Evolutionary conservation across 1,284 basidiomycete species (phyloP).

Genomic region (Trametes versicolor): DNA sequence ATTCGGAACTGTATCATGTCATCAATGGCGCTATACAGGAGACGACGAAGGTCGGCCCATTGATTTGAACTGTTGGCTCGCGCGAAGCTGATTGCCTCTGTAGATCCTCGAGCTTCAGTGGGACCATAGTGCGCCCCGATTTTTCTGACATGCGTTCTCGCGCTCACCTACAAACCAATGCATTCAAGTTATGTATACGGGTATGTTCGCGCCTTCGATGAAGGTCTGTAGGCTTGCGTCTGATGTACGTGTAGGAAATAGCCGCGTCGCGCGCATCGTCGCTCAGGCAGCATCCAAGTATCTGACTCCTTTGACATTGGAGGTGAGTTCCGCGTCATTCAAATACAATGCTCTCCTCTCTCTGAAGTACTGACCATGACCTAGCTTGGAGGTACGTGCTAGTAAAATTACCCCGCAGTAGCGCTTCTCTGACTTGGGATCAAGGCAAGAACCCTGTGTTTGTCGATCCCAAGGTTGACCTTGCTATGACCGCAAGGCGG

Average conservation of each 20-base stretch:
- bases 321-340: conserved; percentile 52
- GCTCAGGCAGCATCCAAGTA: conserved; percentile 85
- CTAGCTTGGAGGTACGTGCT: conserved; percentile 12
- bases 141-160: neutral
- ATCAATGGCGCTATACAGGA: conserved; percentile 82
- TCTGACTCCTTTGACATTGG: conserved; percentile 84
- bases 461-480: conserved; percentile 74
- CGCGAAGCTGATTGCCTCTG: neutral
- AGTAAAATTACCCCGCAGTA: no score
- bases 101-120: conserved; percentile 81
- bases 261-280: conserved; percentile 80
- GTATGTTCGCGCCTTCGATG: conserved; percentile 38
- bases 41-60: conserved; percentile 64
- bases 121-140: conserved; percentile 76
- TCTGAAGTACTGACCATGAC: neutral
- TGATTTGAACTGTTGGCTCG: neutral
- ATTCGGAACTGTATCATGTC: conserved; percentile 72
- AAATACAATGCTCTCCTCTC: neutral
- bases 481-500: conserved; percentile 66
- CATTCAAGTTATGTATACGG: conserved; percentile 63
- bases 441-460: conserved; percentile 86
- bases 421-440: neutral
- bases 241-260: conserved; percentile 55
- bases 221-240: neutral
- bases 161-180: neutral